phyloP scores from a whole-genome alignment of 148 eudicot genomes.

The Euryodendron excelsum region DNA sequence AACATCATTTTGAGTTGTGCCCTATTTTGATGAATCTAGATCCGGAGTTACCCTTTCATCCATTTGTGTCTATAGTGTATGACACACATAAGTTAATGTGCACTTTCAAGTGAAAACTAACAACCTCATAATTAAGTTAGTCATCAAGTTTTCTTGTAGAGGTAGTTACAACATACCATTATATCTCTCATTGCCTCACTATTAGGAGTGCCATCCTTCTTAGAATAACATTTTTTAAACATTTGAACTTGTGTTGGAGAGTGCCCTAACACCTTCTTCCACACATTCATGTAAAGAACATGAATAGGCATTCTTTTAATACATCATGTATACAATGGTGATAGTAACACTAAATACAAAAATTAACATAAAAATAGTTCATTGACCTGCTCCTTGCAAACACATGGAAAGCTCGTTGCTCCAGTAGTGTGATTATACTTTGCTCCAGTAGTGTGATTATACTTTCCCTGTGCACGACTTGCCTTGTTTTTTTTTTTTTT shows the following conservation, averaged over 20 bases:
- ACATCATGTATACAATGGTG: background rate
- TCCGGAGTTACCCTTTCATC: too few relatives aligned
- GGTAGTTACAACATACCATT: too few relatives aligned
- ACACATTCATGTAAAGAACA: background rate
- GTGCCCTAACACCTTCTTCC: background rate
- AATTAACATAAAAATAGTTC: background rate
- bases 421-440: slow-evolving; percentile 1
- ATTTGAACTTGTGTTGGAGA: background rate
- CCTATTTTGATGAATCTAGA: too few relatives aligned
- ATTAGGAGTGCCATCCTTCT: background rate
- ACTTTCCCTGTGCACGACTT: background rate
- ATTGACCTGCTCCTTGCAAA: slow-evolving; percentile 1
- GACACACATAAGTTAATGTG: too few relatives aligned
- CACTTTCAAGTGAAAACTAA: too few relatives aligned
- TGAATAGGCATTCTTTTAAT: background rate
- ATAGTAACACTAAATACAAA: background rate
- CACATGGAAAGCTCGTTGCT: background rate
- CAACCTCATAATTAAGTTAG: too few relatives aligned
- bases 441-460: background rate
- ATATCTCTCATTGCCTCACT: too few relatives aligned
- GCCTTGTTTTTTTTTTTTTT: background rate
- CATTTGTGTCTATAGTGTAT: too few relatives aligned
- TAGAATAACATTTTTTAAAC: background rate
- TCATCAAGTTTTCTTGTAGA: too few relatives aligned
- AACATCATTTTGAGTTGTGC: too few relatives aligned